phyloP scores from a whole-genome alignment of 805 yeast species.

The Starmera caribaea region DNA sequence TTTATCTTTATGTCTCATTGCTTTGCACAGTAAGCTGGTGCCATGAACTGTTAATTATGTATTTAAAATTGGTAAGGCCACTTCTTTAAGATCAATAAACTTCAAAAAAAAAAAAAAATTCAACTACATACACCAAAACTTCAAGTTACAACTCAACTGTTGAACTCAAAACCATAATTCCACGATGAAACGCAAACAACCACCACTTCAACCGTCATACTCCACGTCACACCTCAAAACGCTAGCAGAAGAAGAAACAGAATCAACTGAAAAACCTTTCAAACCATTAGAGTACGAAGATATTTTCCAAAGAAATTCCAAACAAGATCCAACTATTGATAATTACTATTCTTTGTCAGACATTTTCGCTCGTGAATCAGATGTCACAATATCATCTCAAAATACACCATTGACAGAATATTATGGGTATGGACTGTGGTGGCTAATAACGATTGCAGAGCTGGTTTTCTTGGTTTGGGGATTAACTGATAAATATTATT shows the following conservation, averaged over 20 bases:
- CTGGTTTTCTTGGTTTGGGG: slow-evolving; percentile 66
- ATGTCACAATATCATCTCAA: slow-evolving; percentile 50
- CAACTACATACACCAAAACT: too few relatives aligned
- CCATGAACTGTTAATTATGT: too few relatives aligned
- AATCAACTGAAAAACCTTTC: not conserved
- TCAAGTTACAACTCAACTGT: not conserved
- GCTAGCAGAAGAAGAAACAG: slow-evolving; percentile 2
- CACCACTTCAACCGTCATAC: slow-evolving; percentile 13
- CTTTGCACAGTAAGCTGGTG: too few relatives aligned
- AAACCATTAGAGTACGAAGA: slow-evolving; percentile 12
- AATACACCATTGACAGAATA: slow-evolving; percentile 63
- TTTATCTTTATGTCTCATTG: too few relatives aligned
- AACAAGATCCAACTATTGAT: too few relatives aligned
- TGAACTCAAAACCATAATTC: too few relatives aligned
- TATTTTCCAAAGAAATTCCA: slow-evolving; percentile 5
- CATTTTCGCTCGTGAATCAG: slow-evolving; percentile 52
- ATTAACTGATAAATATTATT: slow-evolving; percentile 48
- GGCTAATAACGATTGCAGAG: slow-evolving; percentile 50
- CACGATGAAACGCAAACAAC: not conserved
- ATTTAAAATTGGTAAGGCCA: too few relatives aligned
- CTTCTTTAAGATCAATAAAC: too few relatives aligned
- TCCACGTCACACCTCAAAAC: slow-evolving; percentile 24
- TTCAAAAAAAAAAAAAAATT: too few relatives aligned
- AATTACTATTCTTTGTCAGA: slow-evolving; percentile 27
- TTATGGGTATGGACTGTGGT: slow-evolving; percentile 78